Evolutionary conservation across 1,284 basidiomycete species (phyloP), one percentile per base, ranked within the genome.

Genomic region (Amylostereum areolatum): DNA sequence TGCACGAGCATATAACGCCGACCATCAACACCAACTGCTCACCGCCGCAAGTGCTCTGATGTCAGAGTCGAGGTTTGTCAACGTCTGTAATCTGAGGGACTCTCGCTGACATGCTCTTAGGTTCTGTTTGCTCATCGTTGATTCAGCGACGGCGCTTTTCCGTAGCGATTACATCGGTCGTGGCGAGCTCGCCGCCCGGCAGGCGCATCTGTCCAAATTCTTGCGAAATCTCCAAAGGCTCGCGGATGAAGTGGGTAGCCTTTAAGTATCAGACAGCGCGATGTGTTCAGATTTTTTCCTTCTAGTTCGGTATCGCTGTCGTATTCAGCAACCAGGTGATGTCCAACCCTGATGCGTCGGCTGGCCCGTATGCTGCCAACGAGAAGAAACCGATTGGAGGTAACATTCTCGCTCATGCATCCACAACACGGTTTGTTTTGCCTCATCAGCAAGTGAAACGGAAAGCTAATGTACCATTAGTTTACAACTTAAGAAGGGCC

Each of bases 301-400:
- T 55, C 7, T 54, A 96, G 92, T 99, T 93, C 62, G 97, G 96
- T 31, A 92, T 99, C 29, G 96, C 96, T 0, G 96, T 99, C 12
- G 94, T 99, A 3, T 86, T 98, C 47, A 94, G 93, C 4, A 99
- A 99, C 65, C 97, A 99, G 68, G 97, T 99, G 52, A 97, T 99
- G 75, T 97, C 97, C 12, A 95, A 88, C 57, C 96, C 97, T 1
- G 97, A 99, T 62, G 92, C 90, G 10, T 84, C 89, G n/a, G 89
- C 89, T 27, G 89, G 88, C 7, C 90, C 90, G 44, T 96, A 93
- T 60, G 85, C 84, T 12, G 78, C 81, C 7, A 92, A 93, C 56
- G 91, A 96, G 71, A 97, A 97, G 78, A 99, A 98, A 68, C 96
- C 96, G 4, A 97, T 99, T 54, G 93, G 93, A 45, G 93, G 93